Evolutionary conservation across 78 protist species (phyloP), one percentile per base, ranked within the genome.

Genomic region (Dictyostelium brefeldianum): DNA sequence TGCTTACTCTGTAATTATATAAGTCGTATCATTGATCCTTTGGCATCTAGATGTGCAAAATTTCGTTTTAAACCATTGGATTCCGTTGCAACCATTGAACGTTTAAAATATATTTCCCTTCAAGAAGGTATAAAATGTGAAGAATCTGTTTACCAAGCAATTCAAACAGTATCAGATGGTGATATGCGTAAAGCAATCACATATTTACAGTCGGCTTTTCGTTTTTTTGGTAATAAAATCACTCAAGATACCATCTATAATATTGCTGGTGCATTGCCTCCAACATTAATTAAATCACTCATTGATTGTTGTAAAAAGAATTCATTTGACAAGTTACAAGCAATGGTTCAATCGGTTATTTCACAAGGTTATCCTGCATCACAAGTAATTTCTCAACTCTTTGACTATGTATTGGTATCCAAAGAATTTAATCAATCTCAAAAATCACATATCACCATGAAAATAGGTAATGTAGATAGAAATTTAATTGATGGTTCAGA

Each of bases 41-140:
- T 99, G 18, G 89, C 99, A 17, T 97, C 99, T 7, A 97, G 99
- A 17, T 99, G 99, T 78, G 99, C 99, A 17, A 99, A 99, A 83
- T 98, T 98, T 65, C 92, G 99, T 14, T 99, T 99, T 91, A 96
- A 94, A 95, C 97, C 99, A 22, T 77, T 99, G 46, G 57, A 96
- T 0, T 14, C 8, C 7, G 92, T 17, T 5, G 51, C 95, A n/a
- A 65, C 95, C 90, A 14, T 36, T 17, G 94, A 56, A 18, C 71
- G 98, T 18, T 70, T 98, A 36, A n/a, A 14, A 43, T 22, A 1
- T 74, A 98, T 98, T 64, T 41, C 95, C 43, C 56, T 8, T 0
- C 1, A 31, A 10, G 99, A 98, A 22, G 78, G 90, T 4, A 11
- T 77, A 7, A 79, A 77, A n/a, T 69, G 71, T 59, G 67, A 69